Evolutionary conservation across 257 asterid genomes (phyloP).

Genomic region (Petunia secreta): DNA sequence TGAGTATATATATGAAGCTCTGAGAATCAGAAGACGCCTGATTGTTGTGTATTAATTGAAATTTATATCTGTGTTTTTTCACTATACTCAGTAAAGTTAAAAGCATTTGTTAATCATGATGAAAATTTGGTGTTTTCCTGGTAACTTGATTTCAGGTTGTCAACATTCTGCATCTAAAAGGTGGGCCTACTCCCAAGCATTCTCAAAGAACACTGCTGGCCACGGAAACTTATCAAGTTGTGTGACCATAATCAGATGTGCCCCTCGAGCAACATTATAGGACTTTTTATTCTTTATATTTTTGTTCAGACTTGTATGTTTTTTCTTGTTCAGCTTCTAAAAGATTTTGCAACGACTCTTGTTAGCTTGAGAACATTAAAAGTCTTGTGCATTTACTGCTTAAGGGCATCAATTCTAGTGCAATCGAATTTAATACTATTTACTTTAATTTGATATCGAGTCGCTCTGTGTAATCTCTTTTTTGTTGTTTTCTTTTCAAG

Average conservation of each 20-base stretch:
- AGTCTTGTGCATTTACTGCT: slow-evolving; percentile 18
- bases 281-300: slow-evolving; percentile 1
- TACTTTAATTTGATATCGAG: neutral
- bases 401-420: neutral
- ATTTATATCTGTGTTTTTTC: neutral
- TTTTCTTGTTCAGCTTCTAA: neutral
- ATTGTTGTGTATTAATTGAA: neutral
- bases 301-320: slow-evolving; percentile 25
- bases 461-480: neutral
- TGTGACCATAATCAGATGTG: slow-evolving; percentile 32
- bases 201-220: slow-evolving; percentile 68
- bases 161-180: slow-evolving; percentile 57
- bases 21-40: neutral
- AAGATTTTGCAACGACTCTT: neutral
- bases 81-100: neutral
- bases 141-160: slow-evolving; percentile 49
- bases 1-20: neutral
- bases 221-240: slow-evolving; percentile 72
- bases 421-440: neutral
- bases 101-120: neutral
- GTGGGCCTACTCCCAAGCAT: slow-evolving; percentile 68
- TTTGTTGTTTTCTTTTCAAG: neutral
- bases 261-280: slow-evolving; percentile 13
- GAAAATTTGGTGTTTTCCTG: neutral
- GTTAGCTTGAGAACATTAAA: neutral